These are phyloP conservation scores for Cryptomeria japonica DNA, from an alignment of 75 land plant species.

Conservation along the genomic window DNA sequence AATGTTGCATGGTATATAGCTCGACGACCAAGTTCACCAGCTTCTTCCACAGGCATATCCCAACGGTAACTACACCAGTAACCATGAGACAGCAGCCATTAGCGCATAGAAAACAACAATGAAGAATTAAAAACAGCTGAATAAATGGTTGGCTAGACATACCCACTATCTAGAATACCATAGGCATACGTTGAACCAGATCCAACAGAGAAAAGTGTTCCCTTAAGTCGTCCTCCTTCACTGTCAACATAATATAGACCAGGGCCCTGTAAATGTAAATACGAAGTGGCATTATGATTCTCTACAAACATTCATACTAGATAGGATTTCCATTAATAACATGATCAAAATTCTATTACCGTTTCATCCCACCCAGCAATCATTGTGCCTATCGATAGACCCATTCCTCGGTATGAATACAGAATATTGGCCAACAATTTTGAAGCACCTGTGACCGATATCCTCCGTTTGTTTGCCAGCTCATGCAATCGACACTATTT, in stretches of 20 bases:
- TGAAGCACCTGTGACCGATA: conserved; percentile 94
- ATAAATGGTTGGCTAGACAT: conserved; percentile 10
- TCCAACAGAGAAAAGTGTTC: conserved; percentile 90
- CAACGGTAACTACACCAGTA: conserved; percentile 46
- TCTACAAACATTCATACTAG: not conserved
- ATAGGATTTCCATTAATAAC: not conserved
- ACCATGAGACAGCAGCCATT: not conserved
- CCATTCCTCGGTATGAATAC: conserved; percentile 96
- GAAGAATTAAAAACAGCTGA: not conserved
- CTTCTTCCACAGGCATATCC: conserved; percentile 91
- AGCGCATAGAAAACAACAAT: conserved; percentile 1
- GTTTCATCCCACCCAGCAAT: conserved; percentile 99
- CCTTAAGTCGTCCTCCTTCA: conserved; percentile 94
- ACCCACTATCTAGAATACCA: conserved; percentile 95
- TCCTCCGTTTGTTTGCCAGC: conserved; percentile 94
- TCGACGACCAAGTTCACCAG: conserved; percentile 85
- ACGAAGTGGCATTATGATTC: not conserved
- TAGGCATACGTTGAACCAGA: conserved; percentile 97
- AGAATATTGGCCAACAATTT: conserved; percentile 94
- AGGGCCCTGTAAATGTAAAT: conserved; percentile 72
- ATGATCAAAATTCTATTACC: conserved; percentile 28
- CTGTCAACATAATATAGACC: conserved; percentile 95
- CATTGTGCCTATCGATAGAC: conserved; percentile 97
- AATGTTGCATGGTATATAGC: conserved; percentile 97
- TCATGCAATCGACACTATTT: conserved; percentile 92